These are phyloP conservation scores for Hemisphaericaspora lyxosophila DNA, from an alignment of 1,139 yeast genomes.

Conservation along the genomic window DNA sequence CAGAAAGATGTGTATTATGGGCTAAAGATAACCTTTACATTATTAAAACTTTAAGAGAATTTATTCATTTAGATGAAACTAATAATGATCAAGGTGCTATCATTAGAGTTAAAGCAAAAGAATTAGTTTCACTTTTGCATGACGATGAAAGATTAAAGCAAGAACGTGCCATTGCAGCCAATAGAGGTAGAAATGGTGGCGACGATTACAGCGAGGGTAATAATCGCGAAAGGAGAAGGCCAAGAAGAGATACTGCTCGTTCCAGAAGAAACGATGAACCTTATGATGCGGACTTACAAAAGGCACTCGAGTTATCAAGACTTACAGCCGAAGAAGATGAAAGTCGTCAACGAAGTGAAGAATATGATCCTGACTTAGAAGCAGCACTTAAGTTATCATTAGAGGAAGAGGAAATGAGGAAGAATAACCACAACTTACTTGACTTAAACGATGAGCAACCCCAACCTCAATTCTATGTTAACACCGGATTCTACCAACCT, in stretches of 20 bases:
- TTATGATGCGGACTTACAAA: slow-evolving; percentile 78
- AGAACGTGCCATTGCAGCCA: slow-evolving; percentile 59
- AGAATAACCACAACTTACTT: slow-evolving; percentile 52
- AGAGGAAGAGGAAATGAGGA: slow-evolving; percentile 84
- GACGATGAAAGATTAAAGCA: slow-evolving; percentile 82
- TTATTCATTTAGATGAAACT: slow-evolving; percentile 76
- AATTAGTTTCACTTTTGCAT: slow-evolving; percentile 70
- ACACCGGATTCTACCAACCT: slow-evolving; percentile 37
- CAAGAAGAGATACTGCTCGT: slow-evolving; percentile 15
- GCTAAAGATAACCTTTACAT: slow-evolving; percentile 86
- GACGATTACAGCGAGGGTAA: slow-evolving; percentile 7
- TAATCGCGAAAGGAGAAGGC: slow-evolving; percentile 28
- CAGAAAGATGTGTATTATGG: slow-evolving; percentile 93
- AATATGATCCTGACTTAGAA: slow-evolving; percentile 68
- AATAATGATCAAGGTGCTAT: slow-evolving; percentile 89
- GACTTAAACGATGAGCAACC: slow-evolving; percentile 49
- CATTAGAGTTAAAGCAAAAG: slow-evolving; percentile 89
- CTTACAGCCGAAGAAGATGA: slow-evolving; percentile 82
- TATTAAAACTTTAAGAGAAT: slow-evolving; percentile 88
- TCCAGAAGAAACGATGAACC: slow-evolving; percentile 34
- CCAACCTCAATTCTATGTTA: slow-evolving; percentile 28
- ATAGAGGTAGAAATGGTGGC: slow-evolving; percentile 13
- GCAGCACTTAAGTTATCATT: slow-evolving; percentile 80
- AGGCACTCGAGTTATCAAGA: slow-evolving; percentile 80
- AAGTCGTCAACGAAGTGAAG: slow-evolving; percentile 33